Evolutionary conservation across 2,329 filamentous ascomycete genomes (phyloP).

Genomic region (Metarhizium guizhouense): DNA sequence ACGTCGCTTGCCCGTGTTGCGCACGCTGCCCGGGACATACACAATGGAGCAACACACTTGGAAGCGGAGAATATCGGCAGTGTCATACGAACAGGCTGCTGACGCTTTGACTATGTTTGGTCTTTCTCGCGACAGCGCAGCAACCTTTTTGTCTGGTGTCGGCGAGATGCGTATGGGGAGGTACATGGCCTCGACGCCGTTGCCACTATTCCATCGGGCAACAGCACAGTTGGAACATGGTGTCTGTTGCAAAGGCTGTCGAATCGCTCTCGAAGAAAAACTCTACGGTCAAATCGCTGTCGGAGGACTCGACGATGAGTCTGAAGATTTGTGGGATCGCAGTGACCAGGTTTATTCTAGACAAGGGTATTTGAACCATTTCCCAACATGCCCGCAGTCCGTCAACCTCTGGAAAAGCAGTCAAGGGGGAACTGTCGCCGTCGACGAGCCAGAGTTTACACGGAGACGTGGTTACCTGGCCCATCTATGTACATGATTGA

Average conservation of each 20-base stretch:
- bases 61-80: not conserved
- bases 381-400: not conserved
- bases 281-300: too few relatives aligned
- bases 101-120: constrained; percentile 2
- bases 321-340: not conserved
- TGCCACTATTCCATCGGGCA: not conserved
- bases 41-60: not conserved
- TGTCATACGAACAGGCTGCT: not conserved
- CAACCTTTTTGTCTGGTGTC: not conserved
- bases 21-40: constrained; percentile 1
- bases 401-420: constrained; percentile 1
- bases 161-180: not conserved
- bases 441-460: constrained; percentile 1
- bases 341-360: not conserved
- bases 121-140: not conserved
- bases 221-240: not conserved
- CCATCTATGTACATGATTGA: not conserved
- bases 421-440: not conserved
- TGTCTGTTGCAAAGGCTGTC: constrained; percentile 2
- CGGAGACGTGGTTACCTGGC: not conserved
- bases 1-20: not conserved
- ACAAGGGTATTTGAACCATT: constrained; percentile 1
- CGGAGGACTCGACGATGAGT: not conserved
- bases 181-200: not conserved
- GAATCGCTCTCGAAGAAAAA: not conserved